Percentiles rank a stretch among this genome's conserved stretches.
phyloP scores from a whole-genome alignment of 768 basidiomycete species.

The Pleurotus djamor region DNA sequence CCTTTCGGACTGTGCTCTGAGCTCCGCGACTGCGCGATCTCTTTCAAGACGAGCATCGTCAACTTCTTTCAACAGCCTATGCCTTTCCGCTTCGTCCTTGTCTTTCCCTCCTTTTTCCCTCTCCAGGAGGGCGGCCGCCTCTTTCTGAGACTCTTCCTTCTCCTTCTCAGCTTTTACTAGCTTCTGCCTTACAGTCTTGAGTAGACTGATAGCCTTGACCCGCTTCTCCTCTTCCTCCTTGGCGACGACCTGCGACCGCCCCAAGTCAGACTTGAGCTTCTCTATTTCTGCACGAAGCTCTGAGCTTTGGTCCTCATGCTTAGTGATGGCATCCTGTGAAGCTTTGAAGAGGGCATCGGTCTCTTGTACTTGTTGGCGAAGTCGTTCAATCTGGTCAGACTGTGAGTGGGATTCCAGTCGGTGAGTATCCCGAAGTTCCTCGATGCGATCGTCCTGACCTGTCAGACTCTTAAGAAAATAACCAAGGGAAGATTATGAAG shows the following conservation, averaged over 20 bases:
- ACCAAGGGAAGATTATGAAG: not conserved
- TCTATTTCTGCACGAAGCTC: constrained; percentile 56
- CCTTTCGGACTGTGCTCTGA: constrained; percentile 71
- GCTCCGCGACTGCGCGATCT: constrained; percentile 55
- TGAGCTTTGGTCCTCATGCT: constrained; percentile 45
- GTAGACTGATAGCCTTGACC: constrained; percentile 84
- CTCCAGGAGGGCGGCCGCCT: constrained; percentile 47
- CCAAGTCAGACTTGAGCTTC: constrained; percentile 61
- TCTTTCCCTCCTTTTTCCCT: constrained; percentile 53
- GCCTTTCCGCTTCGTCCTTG: constrained; percentile 51
- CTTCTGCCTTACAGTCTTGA: constrained; percentile 96
- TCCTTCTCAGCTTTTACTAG: constrained; percentile 97
- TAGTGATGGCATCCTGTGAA: constrained; percentile 44
- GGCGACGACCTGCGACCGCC: constrained; percentile 53
- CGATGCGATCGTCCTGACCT: constrained; percentile 85
- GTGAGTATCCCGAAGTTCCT: constrained; percentile 85
- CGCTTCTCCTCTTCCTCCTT: constrained; percentile 99
- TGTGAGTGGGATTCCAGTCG: constrained; percentile 78
- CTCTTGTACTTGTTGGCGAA: constrained; percentile 68
- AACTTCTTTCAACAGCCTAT: constrained; percentile 60
- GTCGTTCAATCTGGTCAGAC: constrained; percentile 66
- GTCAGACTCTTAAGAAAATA: constrained; percentile 7
- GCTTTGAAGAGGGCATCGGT: constrained; percentile 68
- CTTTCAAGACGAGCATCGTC: constrained; percentile 59
- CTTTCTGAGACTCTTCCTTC: constrained; percentile 73